Base-by-base conservation (phyloP, 768 basidiomycete genomes). In the Russula sp. region DNA sequence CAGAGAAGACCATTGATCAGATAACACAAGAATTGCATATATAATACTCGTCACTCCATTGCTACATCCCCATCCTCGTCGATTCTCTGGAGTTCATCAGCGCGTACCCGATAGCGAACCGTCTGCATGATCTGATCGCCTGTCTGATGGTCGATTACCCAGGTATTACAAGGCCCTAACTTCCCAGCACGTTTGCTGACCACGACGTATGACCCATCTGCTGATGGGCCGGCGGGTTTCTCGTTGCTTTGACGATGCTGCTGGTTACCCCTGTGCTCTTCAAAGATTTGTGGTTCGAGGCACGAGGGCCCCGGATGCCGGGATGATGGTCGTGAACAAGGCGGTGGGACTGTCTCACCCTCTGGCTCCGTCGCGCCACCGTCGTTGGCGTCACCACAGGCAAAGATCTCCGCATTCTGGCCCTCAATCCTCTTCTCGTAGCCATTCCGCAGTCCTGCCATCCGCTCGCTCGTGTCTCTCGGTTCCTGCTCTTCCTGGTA, bases 81-180 rank as follows among this genome's bases (percentile, higher is more conserved):
- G 0, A 60, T 34, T 20, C 35, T 29, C 0, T 39, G n/a, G 0
- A 60, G 38, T 5, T 35, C 49, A 46, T 35, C 57, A 25, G 39
- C 47, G 22, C 51, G 52, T 22, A 60, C 51, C 18, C 59, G 51
- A 46, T 46, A 60, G 2, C 20, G 52, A 32, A 14, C 54, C 25
- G 43, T 60, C 45, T 47, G 52, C 59, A 56, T 1, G 4, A 56
- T 35, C 9, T 53, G 18, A 29, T 45, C 13, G 22, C 43, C 35
- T 18, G 64, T 65, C 11, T 22, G 34, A 8, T 50, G 48, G 34
- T 62, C 32, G n/a, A 51, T 29, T 14, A 65, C 32, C 43, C 29
- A 14, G 32, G 60, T 65, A 20, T 60, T 60, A 11, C 32, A 36
- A 14, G 64, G 64, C 32, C 60, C 56, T 29, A 65, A 18, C 50